phyloP scores from a whole-genome alignment of 2,329 filamentous ascomycete species.

The Daldinia sp. region DNA sequence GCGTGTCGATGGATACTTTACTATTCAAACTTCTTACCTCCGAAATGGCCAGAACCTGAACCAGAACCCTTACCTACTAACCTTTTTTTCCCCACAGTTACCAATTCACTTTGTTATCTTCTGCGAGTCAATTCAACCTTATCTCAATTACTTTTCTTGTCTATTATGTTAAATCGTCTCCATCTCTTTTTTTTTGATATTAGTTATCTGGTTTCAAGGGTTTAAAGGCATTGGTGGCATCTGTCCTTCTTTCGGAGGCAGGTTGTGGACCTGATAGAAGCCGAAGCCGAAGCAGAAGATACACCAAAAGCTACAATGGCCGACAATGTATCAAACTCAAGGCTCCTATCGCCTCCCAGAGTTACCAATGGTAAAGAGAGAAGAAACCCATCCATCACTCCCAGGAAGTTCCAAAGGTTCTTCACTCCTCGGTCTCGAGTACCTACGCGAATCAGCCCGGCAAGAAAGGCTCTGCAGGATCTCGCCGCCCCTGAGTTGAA shows the following conservation, averaged over 20 bases:
- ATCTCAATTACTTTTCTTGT: background rate
- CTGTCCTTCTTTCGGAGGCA: conserved; percentile 17
- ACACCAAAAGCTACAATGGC: conserved; percentile 13
- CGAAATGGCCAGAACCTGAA: conserved; percentile 9
- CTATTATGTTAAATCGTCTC: conserved; percentile 15
- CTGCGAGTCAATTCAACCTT: conserved; percentile 1
- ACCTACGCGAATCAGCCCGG: conserved; percentile 54
- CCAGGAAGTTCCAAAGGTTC: conserved; percentile 65
- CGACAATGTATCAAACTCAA: conserved; percentile 36
- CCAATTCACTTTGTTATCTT: background rate
- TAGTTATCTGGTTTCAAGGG: conserved; percentile 17
- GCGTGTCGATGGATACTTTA: conserved; percentile 29
- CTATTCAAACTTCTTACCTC: conserved; percentile 24
- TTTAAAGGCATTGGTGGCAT: conserved; percentile 17
- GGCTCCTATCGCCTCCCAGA: conserved; percentile 47
- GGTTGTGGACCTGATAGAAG: conserved; percentile 8
- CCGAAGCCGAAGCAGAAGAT: background rate
- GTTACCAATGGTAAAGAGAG: conserved; percentile 57
- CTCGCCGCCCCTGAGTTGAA: conserved; percentile 57
- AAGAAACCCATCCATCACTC: conserved; percentile 65
- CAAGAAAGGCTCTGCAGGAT: conserved; percentile 57
- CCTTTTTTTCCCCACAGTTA: conserved; percentile 17
- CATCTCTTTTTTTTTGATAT: conserved; percentile 1
- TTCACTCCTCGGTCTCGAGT: conserved; percentile 63
- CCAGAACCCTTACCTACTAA: conserved; percentile 25